Conservation (phyloP, 2,329 filamentous ascomycete genomes). For the Emmonsia crescens region DNA sequence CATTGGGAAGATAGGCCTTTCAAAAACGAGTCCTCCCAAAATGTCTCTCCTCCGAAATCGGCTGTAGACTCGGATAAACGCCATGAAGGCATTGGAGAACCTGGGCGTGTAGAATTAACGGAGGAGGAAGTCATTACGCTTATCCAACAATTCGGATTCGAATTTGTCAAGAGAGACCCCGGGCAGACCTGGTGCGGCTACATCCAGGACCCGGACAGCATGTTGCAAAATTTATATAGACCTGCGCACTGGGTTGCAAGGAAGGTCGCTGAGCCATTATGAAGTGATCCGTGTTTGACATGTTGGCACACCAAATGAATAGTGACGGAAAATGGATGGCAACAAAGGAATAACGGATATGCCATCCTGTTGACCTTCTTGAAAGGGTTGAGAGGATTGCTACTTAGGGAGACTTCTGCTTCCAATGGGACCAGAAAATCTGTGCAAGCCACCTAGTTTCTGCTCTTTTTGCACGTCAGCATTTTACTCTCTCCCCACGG, state of each 20-base stretch:
- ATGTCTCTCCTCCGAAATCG: conserved; percentile 19
- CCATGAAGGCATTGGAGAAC: conserved; percentile 63
- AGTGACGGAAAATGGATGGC: neutral
- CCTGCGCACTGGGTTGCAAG: conserved; percentile 78
- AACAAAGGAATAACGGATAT: neutral
- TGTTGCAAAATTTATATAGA: conserved; percentile 73
- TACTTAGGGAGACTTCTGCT: neutral
- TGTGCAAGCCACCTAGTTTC: neutral
- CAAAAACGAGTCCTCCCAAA: neutral
- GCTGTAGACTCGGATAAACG: conserved; percentile 25
- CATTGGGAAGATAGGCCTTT: conserved; percentile 70
- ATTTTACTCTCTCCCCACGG: no score
- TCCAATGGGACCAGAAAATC: neutral
- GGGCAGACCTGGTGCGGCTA: conserved; percentile 54
- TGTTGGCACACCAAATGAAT: neutral
- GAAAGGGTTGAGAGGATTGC: neutral
- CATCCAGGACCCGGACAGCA: conserved; percentile 72
- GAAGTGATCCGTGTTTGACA: neutral
- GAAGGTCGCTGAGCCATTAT: conserved; percentile 39
- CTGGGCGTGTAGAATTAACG: conserved; percentile 79
- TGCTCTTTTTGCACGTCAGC: no score
- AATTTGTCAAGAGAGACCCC: conserved; percentile 52
- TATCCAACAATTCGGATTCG: conserved; percentile 65
- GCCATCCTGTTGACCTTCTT: neutral
- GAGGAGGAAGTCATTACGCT: conserved; percentile 78